A percentile compares a stretch with the other conserved stretches of the same genome.
Evolutionary conservation across 257 asterid genomes (phyloP).

Genomic region (Solanum rostratum): DNA sequence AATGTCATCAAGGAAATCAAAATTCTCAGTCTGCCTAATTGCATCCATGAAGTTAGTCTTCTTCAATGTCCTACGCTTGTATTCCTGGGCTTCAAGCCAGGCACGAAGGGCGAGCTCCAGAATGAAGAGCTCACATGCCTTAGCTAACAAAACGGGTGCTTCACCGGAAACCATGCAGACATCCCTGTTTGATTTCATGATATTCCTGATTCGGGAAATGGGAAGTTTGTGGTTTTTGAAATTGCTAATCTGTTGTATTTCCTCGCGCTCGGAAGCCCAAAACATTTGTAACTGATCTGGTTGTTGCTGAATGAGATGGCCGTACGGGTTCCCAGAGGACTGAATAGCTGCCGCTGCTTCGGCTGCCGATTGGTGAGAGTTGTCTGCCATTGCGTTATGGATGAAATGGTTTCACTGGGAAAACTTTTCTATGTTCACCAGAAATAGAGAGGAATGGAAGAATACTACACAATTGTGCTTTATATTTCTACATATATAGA

Average conservation of each 20-base stretch:
- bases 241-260: no score
- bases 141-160: conserved; percentile 72
- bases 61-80: no score
- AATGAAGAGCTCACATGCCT: conserved; percentile 89
- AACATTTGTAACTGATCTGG: conserved; percentile 61
- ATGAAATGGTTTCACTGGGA: neutral
- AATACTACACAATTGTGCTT: no score
- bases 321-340: conserved; percentile 23
- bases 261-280: no score
- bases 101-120: no score
- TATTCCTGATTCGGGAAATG: no score
- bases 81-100: no score
- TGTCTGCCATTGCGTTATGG: conserved; percentile 37
- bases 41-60: no score
- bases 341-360: neutral
- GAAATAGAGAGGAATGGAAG: neutral
- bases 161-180: conserved; percentile 49
- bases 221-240: no score
- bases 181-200: conserved; percentile 85
- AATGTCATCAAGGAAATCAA: no score
- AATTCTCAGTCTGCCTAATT: no score
- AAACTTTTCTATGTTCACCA: neutral
- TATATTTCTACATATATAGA: no score
- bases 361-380: conserved; percentile 45
- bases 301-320: conserved; percentile 65